phyloP scores from a whole-genome alignment of 2,329 filamentous ascomycete species.

The Escovopsis weberi region DNA sequence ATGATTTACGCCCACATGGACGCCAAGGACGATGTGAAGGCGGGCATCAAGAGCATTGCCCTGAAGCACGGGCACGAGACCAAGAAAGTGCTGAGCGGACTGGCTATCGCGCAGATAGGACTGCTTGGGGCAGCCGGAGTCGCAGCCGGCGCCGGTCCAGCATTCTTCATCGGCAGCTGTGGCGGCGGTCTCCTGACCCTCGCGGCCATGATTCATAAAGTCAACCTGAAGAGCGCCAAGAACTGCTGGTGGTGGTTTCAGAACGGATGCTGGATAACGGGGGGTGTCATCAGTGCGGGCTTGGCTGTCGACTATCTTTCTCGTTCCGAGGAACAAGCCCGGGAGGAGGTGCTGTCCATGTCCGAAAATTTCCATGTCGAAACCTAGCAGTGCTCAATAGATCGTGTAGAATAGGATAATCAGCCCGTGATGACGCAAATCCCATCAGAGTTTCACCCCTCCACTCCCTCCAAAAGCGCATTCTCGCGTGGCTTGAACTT shows the following conservation, averaged over 20 bases:
- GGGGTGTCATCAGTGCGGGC: conserved; percentile 45
- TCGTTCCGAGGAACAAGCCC: conserved; percentile 9
- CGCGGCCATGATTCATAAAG: conserved; percentile 51
- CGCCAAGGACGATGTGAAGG: conserved; percentile 70
- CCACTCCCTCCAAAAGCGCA: no score
- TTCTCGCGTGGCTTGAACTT: not conserved
- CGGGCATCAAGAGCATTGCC: conserved; percentile 79
- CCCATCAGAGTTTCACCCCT: no score
- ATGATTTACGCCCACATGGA: conserved; percentile 94
- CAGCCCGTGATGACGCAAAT: not conserved
- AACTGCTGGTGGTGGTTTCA: conserved; percentile 69
- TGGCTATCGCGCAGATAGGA: conserved; percentile 54
- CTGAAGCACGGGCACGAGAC: conserved; percentile 65
- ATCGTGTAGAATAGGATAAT: not conserved
- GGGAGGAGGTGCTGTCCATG: not conserved
- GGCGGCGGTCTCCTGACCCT: conserved; percentile 47
- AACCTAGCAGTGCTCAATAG: no score
- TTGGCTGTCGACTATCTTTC: conserved; percentile 45
- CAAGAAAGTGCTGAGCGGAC: conserved; percentile 57
- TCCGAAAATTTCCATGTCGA: not conserved
- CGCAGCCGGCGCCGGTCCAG: conserved; percentile 52
- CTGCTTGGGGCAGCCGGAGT: conserved; percentile 56
- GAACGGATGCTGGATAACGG: conserved; percentile 55
- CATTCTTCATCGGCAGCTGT: conserved; percentile 53
- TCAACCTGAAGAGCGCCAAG: conserved; percentile 50